A percentile compares a stretch with the other conserved stretches of the same genome.
phyloP scores from a whole-genome alignment of 2,329 filamentous ascomycete genomes.

The Neobulgaria alba region DNA sequence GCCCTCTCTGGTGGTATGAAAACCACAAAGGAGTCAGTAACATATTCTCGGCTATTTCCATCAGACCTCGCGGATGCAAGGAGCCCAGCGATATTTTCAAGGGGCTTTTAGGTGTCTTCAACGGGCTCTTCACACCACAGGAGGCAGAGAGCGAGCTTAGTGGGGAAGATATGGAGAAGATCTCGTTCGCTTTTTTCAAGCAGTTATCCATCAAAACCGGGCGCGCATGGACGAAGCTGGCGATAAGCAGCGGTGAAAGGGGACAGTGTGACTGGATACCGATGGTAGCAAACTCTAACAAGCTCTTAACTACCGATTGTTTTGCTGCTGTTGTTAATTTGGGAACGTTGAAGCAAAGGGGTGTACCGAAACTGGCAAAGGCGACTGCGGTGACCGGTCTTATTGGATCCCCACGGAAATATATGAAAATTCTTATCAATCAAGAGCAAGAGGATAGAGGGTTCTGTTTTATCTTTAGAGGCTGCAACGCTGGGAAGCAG shows the following conservation, averaged over 20 bases:
- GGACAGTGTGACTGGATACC: constrained; percentile 26
- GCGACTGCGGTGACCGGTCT: constrained; percentile 17
- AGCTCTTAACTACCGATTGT: constrained; percentile 22
- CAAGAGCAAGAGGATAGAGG: constrained; percentile 14
- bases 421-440: constrained; percentile 22
- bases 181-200: constrained; percentile 26
- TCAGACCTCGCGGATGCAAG: constrained; percentile 19
- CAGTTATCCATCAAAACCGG: constrained; percentile 23
- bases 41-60: constrained; percentile 29
- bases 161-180: constrained; percentile 19
- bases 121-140: constrained; percentile 21
- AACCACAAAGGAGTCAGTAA: constrained; percentile 28
- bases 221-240: constrained; percentile 24
- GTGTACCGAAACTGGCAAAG: constrained; percentile 11
- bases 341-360: constrained; percentile 17
- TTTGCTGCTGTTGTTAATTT: constrained; percentile 24
- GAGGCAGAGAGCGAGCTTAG: constrained; percentile 16
- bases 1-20: constrained; percentile 28
- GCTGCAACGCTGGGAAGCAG: constrained; percentile 13
- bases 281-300: constrained; percentile 15
- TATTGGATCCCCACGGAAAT: constrained; percentile 17
- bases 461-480: constrained; percentile 22
- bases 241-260: constrained; percentile 22
- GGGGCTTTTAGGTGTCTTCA: constrained; percentile 25
- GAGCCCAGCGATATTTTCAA: constrained; percentile 18